A percentile compares a stretch with the other conserved stretches of the same genome.
phyloP scores from a whole-genome alignment of 352 stramenopile species.

The Aphanomyces astaci region DNA sequence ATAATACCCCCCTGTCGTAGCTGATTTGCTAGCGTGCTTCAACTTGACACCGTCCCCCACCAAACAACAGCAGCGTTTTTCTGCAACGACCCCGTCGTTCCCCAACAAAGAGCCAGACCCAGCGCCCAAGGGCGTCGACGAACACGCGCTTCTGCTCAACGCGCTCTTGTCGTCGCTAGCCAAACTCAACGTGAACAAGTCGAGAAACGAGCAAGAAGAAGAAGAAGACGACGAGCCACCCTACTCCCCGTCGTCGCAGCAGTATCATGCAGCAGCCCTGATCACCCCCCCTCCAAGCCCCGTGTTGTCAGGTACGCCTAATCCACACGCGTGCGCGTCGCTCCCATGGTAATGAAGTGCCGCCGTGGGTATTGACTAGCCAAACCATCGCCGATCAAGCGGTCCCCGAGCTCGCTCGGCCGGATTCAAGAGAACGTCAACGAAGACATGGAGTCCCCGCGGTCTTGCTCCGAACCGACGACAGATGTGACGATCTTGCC shows the following conservation, averaged over 20 bases:
- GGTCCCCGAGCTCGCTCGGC: background rate
- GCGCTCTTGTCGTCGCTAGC: conserved; percentile 1
- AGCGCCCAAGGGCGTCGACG: background rate
- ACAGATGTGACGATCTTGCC: background rate
- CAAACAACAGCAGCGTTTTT: background rate
- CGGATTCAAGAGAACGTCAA: conserved; percentile 7
- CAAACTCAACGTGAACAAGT: background rate
- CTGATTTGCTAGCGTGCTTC: conserved; percentile 9
- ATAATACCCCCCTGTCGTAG: background rate
- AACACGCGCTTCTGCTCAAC: background rate
- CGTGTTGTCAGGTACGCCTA: background rate
- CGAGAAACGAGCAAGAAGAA: background rate
- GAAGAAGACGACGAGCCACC: background rate
- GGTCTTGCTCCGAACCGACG: background rate
- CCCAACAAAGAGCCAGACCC: background rate
- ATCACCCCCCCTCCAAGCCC: background rate
- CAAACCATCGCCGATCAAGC: background rate
- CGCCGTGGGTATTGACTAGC: background rate
- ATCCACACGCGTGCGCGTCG: background rate
- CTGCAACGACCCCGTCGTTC: background rate
- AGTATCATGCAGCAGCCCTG: background rate
- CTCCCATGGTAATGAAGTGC: too few relatives aligned
- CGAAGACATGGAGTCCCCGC: conserved; percentile 9
- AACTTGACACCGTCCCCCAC: background rate
- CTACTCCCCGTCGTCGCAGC: background rate